A percentile compares a stretch with the other conserved stretches of the same genome.
Conservation (phyloP, 148 eudicot genomes). For the Nepenthes mirabilis region DNA sequence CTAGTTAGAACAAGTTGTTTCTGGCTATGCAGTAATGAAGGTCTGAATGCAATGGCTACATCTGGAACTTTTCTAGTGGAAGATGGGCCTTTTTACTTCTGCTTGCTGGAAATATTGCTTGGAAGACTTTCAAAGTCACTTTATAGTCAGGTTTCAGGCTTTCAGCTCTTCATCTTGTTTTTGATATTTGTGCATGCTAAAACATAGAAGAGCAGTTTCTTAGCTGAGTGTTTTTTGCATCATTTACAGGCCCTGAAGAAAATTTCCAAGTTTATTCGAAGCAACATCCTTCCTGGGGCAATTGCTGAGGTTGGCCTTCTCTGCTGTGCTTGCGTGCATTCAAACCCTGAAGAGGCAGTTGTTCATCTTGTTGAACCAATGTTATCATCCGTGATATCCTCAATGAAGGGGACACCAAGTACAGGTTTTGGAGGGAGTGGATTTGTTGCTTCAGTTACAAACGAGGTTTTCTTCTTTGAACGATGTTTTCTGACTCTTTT, state of each 20-base stretch:
- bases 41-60: constrained; percentile 41
- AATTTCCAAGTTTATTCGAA: constrained; percentile 74
- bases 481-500: constrained; percentile 4
- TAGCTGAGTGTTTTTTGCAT: not conserved
- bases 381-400: constrained; percentile 50
- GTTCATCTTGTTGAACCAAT: constrained; percentile 70
- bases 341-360: constrained; percentile 79
- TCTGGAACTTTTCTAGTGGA: constrained; percentile 97
- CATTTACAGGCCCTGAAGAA: constrained; percentile 66
- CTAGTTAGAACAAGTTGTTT: constrained; percentile 9
- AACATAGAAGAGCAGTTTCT: not conserved
- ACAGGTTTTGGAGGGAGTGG: constrained; percentile 67
- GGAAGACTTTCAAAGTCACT: constrained; percentile 89
- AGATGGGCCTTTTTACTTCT: constrained; percentile 92
- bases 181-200: not conserved
- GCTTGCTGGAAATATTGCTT: constrained; percentile 88
- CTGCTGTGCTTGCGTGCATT: constrained; percentile 89
- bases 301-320: constrained; percentile 94
- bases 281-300: constrained; percentile 97
- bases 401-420: constrained; percentile 68
- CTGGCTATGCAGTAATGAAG: constrained; percentile 65
- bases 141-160: constrained; percentile 59
- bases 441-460: constrained; percentile 25
- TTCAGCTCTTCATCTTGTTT: not conserved
- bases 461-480: constrained; percentile 32